Base-by-base conservation (phyloP, 1,139 yeast species). In the Saccharomyces hybrid region DNA sequence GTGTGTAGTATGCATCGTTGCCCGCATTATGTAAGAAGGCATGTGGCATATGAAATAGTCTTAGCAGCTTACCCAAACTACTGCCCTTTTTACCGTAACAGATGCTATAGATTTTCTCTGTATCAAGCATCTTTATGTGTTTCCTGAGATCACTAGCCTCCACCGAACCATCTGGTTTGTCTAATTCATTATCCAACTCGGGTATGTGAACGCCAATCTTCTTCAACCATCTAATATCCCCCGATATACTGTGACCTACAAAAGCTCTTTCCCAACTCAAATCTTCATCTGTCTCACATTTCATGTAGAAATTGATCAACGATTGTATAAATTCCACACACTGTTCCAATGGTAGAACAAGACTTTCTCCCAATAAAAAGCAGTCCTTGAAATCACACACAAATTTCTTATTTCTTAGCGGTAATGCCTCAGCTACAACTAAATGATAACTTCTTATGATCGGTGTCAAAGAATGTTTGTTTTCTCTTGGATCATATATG, bases 1-100 rank as follows among this genome's bases (percentile, higher is more conserved):
- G 67, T 0, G 95, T 86, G 61, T 79, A 84, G 63, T 84, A 84
- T 1, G 95, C 83, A 67, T 88, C 96, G 64, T 88, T 88, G 14
- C 87, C 91, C 1, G 91, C 95, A 65, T 88, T 88, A 65, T 87
- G 95, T 50, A 86, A 70, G 57, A 75, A 79, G 0, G 84, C 76
- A 64, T 82, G 81, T 0, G 90, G 88, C 5, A 88, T 75, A 6
- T 76, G 73, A 28, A 84, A 72, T 52, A 74, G 68, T 49, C 77
- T 72, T 25, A 86, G 71, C 1, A 83, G 74, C 49, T 76, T 80
- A 6, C 79, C 77, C 51, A 87, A 70, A 14, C 80, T 76, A 8
- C 78, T 69, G 29, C 82, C 82, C 26, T 70, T 67, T 16, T 68
- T 61, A 4, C 80, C 76, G 48, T 76, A 71, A 4, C 81, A 71